Percentiles rank a stretch among this genome's conserved stretches.
Conservation (phyloP, 805 yeast genomes). For the Kluyveromyces lactis region DNA sequence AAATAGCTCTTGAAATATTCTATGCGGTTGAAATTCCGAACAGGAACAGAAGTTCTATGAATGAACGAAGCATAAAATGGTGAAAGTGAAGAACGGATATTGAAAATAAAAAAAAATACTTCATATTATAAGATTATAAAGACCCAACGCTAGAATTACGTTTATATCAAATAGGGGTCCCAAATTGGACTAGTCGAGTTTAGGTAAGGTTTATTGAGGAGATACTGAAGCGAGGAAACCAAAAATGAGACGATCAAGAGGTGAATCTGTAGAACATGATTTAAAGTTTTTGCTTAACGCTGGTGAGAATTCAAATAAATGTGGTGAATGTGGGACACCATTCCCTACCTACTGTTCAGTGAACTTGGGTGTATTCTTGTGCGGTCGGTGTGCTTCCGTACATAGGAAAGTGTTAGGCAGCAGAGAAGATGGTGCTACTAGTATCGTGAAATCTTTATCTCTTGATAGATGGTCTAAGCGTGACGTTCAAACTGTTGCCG, state of each 20-base stretch:
- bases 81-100: no score
- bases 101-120: no score
- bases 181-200: no score
- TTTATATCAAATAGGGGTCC: no score
- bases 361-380: slow-evolving; percentile 58
- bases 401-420: slow-evolving; percentile 56
- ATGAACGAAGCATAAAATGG: no score
- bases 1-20: no score
- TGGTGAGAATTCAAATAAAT: slow-evolving; percentile 53
- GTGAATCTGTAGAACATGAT: slow-evolving; percentile 33
- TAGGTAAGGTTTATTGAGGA: no score
- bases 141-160: no score
- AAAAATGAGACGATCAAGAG: slow-evolving; percentile 5
- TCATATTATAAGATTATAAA: no score
- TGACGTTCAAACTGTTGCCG: slow-evolving; percentile 39
- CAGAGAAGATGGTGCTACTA: slow-evolving; percentile 35
- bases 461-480: slow-evolving; percentile 58
- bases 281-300: slow-evolving; percentile 53
- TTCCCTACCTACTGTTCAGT: slow-evolving; percentile 45
- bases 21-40: no score
- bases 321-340: slow-evolving; percentile 69
- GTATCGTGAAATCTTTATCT: slow-evolving; percentile 63
- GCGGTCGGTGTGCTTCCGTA: slow-evolving; percentile 78
- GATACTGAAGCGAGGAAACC: no score
- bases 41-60: no score